A percentile compares a stretch with the other conserved stretches of the same genome.
These are phyloP conservation scores for Schizonepeta tenuifolia DNA, from an alignment of 257 asterid genomes.

Conservation along the genomic window DNA sequence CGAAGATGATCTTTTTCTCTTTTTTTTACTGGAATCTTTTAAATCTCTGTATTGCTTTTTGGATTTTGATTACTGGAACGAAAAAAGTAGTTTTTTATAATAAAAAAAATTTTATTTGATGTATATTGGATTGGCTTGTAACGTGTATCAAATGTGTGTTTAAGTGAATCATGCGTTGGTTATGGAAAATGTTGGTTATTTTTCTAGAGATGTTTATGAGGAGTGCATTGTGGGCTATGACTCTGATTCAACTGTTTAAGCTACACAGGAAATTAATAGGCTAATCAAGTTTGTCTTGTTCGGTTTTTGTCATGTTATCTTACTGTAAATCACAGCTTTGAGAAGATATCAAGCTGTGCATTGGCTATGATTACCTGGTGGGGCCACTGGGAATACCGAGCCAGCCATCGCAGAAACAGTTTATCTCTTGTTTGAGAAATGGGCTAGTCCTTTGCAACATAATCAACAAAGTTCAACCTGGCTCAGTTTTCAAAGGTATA, in stretches of 20 bases:
- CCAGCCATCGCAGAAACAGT: constrained; percentile 81
- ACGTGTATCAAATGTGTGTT: neutral
- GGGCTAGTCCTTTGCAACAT: constrained; percentile 85
- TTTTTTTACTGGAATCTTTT: neutral
- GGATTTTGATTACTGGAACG: neutral
- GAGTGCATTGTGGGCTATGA: no score
- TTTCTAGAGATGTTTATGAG: no score
- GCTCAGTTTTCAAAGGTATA: constrained; percentile 87
- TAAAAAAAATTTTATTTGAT: no score
- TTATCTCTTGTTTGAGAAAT: constrained; percentile 87
- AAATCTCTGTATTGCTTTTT: neutral
- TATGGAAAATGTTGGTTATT: no score
- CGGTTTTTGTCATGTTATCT: neutral
- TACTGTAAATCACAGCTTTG: constrained; percentile 54
- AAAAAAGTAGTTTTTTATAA: neutral
- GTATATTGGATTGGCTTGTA: constrained; percentile 9
- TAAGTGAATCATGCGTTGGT: neutral
- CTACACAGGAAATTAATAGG: neutral
- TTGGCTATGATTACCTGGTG: constrained; percentile 82
- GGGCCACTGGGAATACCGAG: constrained; percentile 85
- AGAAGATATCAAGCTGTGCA: constrained; percentile 88
- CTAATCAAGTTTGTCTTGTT: constrained; percentile 18
- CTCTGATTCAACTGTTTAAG: constrained; percentile 5
- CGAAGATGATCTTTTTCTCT: neutral
- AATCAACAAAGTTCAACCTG: constrained; percentile 82